These are phyloP conservation scores for Candida krabiensis DNA, from an alignment of 805 yeast genomes.

Conservation along the genomic window DNA sequence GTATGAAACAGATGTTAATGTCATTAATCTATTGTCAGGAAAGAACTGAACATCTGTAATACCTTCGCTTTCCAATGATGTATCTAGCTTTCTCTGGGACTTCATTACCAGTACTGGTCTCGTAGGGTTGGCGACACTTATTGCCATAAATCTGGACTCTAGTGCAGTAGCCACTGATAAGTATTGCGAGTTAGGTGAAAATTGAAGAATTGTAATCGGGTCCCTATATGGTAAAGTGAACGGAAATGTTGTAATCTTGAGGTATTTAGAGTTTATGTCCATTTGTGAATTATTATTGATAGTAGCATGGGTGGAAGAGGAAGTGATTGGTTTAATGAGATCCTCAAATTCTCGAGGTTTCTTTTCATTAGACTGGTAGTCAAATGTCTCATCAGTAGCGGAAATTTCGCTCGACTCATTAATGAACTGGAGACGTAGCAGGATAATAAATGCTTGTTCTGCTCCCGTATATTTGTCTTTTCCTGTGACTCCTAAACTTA, in stretches of 20 bases:
- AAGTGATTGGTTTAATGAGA: constrained; percentile 13
- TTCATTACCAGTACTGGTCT: constrained; percentile 71
- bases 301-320: constrained; percentile 12
- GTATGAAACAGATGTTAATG: constrained; percentile 57
- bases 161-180: constrained; percentile 73
- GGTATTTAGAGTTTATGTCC: not conserved
- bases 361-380: constrained; percentile 1
- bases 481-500: constrained; percentile 84
- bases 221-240: constrained; percentile 83
- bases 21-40: constrained; percentile 60
- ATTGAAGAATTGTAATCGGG: constrained; percentile 72
- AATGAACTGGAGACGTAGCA: constrained; percentile 37
- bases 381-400: constrained; percentile 1
- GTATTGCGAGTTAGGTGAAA: constrained; percentile 70
- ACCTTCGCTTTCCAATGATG: constrained; percentile 80
- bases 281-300: not conserved
- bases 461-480: constrained; percentile 65
- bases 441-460: constrained; percentile 73
- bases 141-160: constrained; percentile 77
- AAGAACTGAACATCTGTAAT: constrained; percentile 78
- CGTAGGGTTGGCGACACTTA: constrained; percentile 60
- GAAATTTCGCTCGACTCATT: constrained; percentile 7
- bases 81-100: constrained; percentile 60
- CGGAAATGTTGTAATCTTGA: constrained; percentile 29
- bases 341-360: constrained; percentile 17